Base-by-base conservation (phyloP, 257 asterid genomes). In the Gentiana dahurica region DNA sequence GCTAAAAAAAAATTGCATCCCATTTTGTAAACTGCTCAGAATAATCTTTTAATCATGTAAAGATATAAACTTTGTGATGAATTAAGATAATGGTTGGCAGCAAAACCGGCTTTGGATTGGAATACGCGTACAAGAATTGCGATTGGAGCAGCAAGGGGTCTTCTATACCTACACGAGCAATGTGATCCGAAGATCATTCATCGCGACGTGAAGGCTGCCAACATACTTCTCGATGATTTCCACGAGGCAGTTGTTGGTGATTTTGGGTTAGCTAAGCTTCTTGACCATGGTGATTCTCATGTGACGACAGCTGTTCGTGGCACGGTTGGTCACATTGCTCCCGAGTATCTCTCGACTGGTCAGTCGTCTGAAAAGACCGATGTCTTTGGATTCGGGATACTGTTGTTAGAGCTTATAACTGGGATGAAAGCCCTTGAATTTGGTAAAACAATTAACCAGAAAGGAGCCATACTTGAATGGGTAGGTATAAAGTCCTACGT, bases 251-350 rank as follows among this genome's bases (percentile, higher is more conserved):
- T 91, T 45, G 95, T 91, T 10, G 98, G 98, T 36, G 98, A 91
- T 43, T 87, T 91, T 53, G 98, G 98, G 65, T 94, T 91, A 35
- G 98, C 98, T 3, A 91, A 91, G 65, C 89, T 83, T 13, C 89
- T 91, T 13, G 98, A 91, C 59, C 98, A 91, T 49, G 86, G 76
- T 3, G 93, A 91, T n/a, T 85, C 98, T 15, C 98, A 91, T 7
- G 98, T 91, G 1, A 91, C 98, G 36, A 91, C 98, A 4, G 98
- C 98, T 38, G 98, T 87, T 37, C 87, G 98, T 10, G 98, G 98
- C 47, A 91, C 98, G 0, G 97, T 91, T 2, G 98, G 98, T 12
- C 98, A 91, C 64, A 91, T 91, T 52, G 98, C 98, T 0, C 98
- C 98, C 0, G 98, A 91, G 43, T 91, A 91, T 68, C 95, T 91